phyloP scores from a whole-genome alignment of 2,329 filamentous ascomycete species.

The Penicillium hesseltinei region DNA sequence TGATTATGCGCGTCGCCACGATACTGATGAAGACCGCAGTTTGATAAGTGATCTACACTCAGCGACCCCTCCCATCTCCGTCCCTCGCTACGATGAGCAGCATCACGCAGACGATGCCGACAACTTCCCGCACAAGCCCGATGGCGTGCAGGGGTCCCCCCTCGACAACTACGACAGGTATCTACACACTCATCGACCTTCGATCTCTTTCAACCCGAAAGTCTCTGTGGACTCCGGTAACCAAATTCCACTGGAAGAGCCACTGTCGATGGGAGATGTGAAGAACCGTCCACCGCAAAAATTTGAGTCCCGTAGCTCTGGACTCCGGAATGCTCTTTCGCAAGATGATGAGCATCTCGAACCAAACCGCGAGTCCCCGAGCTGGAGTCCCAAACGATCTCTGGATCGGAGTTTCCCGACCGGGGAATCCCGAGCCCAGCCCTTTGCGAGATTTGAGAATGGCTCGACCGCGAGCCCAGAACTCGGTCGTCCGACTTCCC shows the following conservation, averaged over 20 bases:
- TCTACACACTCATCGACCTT: constrained; percentile 40
- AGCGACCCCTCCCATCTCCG: constrained; percentile 45
- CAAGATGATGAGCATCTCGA: constrained; percentile 31
- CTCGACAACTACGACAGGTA: constrained; percentile 46
- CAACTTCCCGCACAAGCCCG: constrained; percentile 38
- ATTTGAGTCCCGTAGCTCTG: constrained; percentile 35
- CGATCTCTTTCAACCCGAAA: constrained; percentile 44
- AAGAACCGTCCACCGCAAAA: constrained; percentile 25
- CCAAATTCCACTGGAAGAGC: constrained; percentile 39
- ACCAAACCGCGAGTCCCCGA: constrained; percentile 18
- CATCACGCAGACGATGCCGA: constrained; percentile 27
- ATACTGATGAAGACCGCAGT: constrained; percentile 42
- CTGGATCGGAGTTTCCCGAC: constrained; percentile 28
- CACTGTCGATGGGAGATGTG: constrained; percentile 34
- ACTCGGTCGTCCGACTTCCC: constrained; percentile 41
- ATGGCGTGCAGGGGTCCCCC: constrained; percentile 38
- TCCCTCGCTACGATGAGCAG: constrained; percentile 42
- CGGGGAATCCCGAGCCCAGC: constrained; percentile 25
- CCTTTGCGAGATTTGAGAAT: constrained; percentile 23
- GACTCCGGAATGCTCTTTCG: constrained; percentile 36
- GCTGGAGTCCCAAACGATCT: constrained; percentile 23
- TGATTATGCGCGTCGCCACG: constrained; percentile 35
- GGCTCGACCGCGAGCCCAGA: constrained; percentile 27
- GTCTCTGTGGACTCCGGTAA: constrained; percentile 43
- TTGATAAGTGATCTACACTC: constrained; percentile 41